Evolutionary conservation across 2,329 filamentous ascomycete genomes (phyloP).

Genomic region (Fusarium sp.): DNA sequence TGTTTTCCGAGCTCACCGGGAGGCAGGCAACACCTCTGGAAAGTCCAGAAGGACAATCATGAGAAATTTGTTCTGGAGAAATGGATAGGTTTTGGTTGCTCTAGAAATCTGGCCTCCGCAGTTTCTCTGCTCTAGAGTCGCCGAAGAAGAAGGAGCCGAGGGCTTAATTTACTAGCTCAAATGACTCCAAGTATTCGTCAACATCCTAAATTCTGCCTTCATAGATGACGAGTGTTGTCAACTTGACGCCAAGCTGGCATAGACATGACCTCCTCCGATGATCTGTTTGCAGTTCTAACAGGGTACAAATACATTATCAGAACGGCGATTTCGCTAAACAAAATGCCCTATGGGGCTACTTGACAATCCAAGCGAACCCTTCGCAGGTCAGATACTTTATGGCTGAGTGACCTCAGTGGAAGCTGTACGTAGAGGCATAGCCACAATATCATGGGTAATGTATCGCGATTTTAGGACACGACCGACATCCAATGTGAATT

Average conservation of each 20-base stretch:
- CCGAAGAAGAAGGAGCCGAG: background rate
- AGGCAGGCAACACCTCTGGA: background rate
- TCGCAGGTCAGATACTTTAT: background rate
- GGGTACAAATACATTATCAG: background rate
- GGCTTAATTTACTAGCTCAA: background rate
- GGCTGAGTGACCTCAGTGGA: no score
- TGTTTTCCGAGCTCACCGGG: background rate
- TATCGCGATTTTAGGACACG: background rate
- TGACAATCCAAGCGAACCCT: background rate
- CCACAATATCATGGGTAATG: background rate
- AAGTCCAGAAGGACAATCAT: background rate
- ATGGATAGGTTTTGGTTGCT: background rate
- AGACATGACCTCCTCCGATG: background rate
- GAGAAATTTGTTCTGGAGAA: background rate
- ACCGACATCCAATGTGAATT: background rate
- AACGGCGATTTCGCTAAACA: background rate
- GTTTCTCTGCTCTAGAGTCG: background rate
- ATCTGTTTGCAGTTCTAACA: background rate
- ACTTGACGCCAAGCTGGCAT: background rate
- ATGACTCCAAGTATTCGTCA: background rate
- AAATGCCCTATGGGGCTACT: background rate
- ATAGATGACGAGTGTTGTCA: background rate
- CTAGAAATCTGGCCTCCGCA: background rate
- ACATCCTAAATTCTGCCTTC: background rate
- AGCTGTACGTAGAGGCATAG: background rate